These are phyloP conservation scores for Colletotrichum sp. DNA, from an alignment of 2,329 filamentous ascomycete species.

Conservation along the genomic window DNA sequence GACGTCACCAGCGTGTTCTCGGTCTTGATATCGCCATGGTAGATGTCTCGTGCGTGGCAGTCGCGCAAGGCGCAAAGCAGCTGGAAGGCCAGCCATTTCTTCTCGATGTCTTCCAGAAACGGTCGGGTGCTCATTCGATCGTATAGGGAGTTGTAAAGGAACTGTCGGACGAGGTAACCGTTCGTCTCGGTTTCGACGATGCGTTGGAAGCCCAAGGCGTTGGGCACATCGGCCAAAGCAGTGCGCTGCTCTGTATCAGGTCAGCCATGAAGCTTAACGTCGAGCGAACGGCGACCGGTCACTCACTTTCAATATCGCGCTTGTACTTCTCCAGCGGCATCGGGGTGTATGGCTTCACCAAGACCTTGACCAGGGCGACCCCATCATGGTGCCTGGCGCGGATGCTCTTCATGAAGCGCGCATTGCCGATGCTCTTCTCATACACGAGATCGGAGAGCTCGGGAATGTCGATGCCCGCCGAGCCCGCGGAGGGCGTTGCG, in stretches of 20 bases:
- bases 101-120: constrained; percentile 96
- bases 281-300: background rate
- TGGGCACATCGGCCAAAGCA: constrained; percentile 81
- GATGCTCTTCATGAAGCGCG: constrained; percentile 96
- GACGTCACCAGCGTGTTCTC: constrained; percentile 97
- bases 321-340: constrained; percentile 83
- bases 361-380: constrained; percentile 90
- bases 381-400: constrained; percentile 89
- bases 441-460: constrained; percentile 91
- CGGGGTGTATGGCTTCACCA: constrained; percentile 87
- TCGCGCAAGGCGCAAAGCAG: constrained; percentile 90
- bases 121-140: constrained; percentile 95
- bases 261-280: background rate
- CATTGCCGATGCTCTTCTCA: constrained; percentile 89
- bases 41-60: constrained; percentile 86
- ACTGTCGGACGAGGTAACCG: constrained; percentile 93
- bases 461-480: constrained; percentile 90
- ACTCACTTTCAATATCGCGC: constrained; percentile 71
- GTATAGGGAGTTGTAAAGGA: constrained; percentile 94
- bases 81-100: constrained; percentile 98
- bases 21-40: constrained; percentile 98
- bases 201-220: constrained; percentile 88
- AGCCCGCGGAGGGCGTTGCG: constrained; percentile 87
- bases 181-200: constrained; percentile 91
- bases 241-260: constrained; percentile 72